Conservation (phyloP, 164 flowering plant genomes). For the Berberis vulgaris region DNA sequence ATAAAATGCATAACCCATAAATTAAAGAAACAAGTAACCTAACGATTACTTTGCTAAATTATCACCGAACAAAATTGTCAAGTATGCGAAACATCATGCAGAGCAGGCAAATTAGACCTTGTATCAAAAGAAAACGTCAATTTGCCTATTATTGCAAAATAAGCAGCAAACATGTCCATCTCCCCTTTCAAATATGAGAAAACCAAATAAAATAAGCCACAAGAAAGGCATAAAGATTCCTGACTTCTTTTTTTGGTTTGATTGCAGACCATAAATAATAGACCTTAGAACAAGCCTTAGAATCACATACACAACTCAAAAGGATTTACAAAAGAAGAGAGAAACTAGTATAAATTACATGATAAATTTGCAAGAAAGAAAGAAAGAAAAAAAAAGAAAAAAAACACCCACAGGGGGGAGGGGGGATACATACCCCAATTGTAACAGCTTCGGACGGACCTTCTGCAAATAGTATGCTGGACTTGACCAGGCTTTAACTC, state of each 20-base stretch:
- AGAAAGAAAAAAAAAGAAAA: too few species aligned
- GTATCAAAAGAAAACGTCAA: neutral
- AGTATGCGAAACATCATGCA: neutral
- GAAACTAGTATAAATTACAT: too few species aligned
- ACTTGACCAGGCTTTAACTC: constrained; percentile 92
- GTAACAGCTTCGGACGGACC: constrained; percentile 70
- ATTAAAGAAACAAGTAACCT: too few species aligned
- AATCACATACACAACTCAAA: too few species aligned
- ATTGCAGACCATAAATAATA: too few species aligned
- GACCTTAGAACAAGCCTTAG: too few species aligned
- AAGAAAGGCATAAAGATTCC: neutral
- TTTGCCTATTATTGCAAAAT: neutral
- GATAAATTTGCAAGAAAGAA: too few species aligned
- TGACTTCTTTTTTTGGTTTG: neutral
- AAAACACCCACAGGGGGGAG: too few species aligned
- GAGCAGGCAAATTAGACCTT: neutral
- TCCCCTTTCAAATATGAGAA: neutral
- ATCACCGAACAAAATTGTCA: neutral
- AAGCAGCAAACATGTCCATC: neutral
- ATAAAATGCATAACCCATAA: too few species aligned
- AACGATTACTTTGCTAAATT: too few species aligned
- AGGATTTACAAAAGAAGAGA: too few species aligned
- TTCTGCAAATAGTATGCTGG: constrained; percentile 59
- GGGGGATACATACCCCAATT: constrained; percentile 43
- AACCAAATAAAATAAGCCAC: too few species aligned